Conservation (phyloP, 768 basidiomycete genomes). For the Pisolithus microcarpus region DNA sequence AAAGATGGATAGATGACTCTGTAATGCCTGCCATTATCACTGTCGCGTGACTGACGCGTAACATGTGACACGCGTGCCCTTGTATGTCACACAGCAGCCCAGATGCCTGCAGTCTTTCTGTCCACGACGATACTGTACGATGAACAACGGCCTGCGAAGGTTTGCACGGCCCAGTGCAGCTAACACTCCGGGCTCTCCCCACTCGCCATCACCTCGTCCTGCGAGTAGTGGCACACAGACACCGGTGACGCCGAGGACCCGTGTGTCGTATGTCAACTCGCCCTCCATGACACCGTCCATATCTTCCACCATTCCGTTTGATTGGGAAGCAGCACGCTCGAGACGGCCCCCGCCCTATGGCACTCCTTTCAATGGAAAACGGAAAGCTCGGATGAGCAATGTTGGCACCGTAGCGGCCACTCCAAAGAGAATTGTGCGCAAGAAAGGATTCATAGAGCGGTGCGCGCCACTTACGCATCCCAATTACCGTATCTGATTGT, state of each 20-base stretch:
- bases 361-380: slow-evolving; percentile 46
- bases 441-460: slow-evolving; percentile 60
- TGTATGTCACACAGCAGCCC: slow-evolving; percentile 11
- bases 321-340: slow-evolving; percentile 80
- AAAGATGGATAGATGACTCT: slow-evolving; percentile 1
- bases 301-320: slow-evolving; percentile 72
- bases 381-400: slow-evolving; percentile 35
- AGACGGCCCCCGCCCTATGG: slow-evolving; percentile 66
- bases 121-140: slow-evolving; percentile 1
- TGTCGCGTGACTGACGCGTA: slow-evolving; percentile 20
- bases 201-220: slow-evolving; percentile 30
- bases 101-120: neutral
- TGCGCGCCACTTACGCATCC: slow-evolving; percentile 18
- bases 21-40: neutral
- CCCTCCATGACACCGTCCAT: slow-evolving; percentile 65
- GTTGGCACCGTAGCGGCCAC: slow-evolving; percentile 25
- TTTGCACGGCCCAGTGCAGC: slow-evolving; percentile 46
- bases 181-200: slow-evolving; percentile 32
- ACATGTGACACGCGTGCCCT: slow-evolving; percentile 18
- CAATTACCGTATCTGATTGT: no score
- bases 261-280: slow-evolving; percentile 50
- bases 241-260: slow-evolving; percentile 39
- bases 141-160: slow-evolving; percentile 48
- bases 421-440: slow-evolving; percentile 52
- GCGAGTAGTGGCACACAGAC: slow-evolving; percentile 28